Evolutionary conservation across 768 basidiomycete genomes (phyloP).

Genomic region (Lentinula aciculospora): DNA sequence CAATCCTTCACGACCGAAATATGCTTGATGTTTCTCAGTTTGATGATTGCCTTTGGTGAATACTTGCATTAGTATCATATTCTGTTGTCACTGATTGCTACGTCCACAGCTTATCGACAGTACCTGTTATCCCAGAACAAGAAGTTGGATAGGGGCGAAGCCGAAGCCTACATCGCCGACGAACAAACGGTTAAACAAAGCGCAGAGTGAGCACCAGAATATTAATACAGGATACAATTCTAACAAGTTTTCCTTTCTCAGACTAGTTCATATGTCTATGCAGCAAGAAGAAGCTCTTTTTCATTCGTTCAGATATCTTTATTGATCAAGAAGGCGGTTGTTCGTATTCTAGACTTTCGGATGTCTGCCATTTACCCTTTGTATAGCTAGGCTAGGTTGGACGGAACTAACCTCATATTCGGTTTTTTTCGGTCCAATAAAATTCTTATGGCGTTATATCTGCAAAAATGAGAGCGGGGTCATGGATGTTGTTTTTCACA

Average conservation of each 20-base stretch:
- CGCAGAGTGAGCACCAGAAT: slow-evolving; percentile 8
- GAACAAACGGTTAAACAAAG: slow-evolving; percentile 8
- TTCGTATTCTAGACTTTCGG: background rate
- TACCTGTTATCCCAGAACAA: slow-evolving; percentile 11
- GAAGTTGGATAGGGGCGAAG: slow-evolving; percentile 11
- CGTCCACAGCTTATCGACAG: slow-evolving; percentile 8
- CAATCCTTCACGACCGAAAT: slow-evolving; percentile 16
- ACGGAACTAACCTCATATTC: background rate
- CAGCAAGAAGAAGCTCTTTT: slow-evolving; percentile 8
- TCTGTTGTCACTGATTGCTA: background rate
- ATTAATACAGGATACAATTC: background rate
- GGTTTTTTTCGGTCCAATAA: background rate
- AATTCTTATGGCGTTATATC: background rate
- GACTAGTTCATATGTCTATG: slow-evolving; percentile 7
- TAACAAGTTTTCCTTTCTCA: background rate
- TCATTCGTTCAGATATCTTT: slow-evolving; percentile 3
- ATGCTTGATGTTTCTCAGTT: slow-evolving; percentile 10
- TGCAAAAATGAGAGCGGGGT: too few relatives aligned
- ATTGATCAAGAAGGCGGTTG: background rate
- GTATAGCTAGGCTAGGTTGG: background rate
- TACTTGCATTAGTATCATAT: background rate
- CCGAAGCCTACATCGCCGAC: slow-evolving; percentile 9
- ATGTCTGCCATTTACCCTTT: background rate
- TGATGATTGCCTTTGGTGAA: slow-evolving; percentile 15
- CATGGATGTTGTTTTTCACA: too few relatives aligned